A percentile compares a stretch with the other conserved stretches of the same genome.
phyloP scores from a whole-genome alignment of 2,329 filamentous ascomycete species.

The Neopestalotiopsis clavispora region DNA sequence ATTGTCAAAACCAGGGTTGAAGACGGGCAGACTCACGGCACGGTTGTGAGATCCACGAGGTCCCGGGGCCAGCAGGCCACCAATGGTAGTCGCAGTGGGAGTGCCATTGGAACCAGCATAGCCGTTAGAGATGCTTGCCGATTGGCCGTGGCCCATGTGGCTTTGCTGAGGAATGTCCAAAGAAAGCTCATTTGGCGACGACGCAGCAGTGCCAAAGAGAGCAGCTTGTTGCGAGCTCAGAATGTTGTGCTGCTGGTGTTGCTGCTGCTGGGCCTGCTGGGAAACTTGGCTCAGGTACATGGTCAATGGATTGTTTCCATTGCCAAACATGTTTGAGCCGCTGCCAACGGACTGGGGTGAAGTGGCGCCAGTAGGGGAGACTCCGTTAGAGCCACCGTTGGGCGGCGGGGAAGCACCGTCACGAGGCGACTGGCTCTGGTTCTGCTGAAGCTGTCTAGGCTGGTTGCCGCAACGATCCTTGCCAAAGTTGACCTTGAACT shows the following conservation, averaged over 20 bases:
- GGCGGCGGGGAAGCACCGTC: slow-evolving; percentile 64
- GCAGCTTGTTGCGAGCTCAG: slow-evolving; percentile 79
- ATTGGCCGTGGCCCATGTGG: slow-evolving; percentile 67
- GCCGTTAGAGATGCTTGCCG: slow-evolving; percentile 69
- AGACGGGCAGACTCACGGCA: slow-evolving; percentile 84
- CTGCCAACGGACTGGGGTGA: slow-evolving; percentile 57
- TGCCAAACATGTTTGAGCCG: slow-evolving; percentile 78
- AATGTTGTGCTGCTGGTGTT: slow-evolving; percentile 74
- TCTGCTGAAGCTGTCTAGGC: slow-evolving; percentile 79
- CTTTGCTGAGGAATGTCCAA: slow-evolving; percentile 67
- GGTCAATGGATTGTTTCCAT: slow-evolving; percentile 85
- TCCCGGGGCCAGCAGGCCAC: slow-evolving; percentile 76
- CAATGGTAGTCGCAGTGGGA: slow-evolving; percentile 70
- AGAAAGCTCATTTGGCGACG: slow-evolving; percentile 60
- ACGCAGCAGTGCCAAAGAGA: slow-evolving; percentile 76
- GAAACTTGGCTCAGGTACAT: slow-evolving; percentile 90
- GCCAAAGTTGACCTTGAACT: slow-evolving; percentile 99
- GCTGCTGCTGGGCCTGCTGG: slow-evolving; percentile 73
- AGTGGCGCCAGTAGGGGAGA: slow-evolving; percentile 57
- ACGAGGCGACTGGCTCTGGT: slow-evolving; percentile 69
- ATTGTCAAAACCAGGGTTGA: slow-evolving; percentile 68
- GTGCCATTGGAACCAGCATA: slow-evolving; percentile 58
- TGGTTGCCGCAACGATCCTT: slow-evolving; percentile 98
- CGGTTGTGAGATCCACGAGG: slow-evolving; percentile 70
- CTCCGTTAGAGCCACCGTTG: slow-evolving; percentile 65